Conservation (phyloP, 2,329 filamentous ascomycete species). For the Claviceps maximensis region DNA sequence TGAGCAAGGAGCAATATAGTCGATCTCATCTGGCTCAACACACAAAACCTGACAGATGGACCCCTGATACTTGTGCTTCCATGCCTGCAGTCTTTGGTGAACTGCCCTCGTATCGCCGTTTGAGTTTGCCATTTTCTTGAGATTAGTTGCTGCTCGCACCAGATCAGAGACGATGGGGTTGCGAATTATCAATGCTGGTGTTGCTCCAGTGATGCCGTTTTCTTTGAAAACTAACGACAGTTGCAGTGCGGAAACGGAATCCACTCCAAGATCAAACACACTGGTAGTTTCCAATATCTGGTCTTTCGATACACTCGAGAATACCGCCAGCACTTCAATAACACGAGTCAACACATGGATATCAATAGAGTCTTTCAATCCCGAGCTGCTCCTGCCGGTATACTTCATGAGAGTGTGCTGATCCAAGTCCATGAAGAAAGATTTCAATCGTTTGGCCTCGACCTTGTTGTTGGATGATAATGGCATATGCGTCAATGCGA, state of each 20-base stretch:
- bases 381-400: slow-evolving; percentile 17
- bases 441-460: slow-evolving; percentile 56
- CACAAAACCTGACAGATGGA: slow-evolving; percentile 38
- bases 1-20: slow-evolving; percentile 70
- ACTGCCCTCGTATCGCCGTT: slow-evolving; percentile 28
- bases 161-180: slow-evolving; percentile 40
- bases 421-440: slow-evolving; percentile 49
- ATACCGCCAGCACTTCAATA: slow-evolving; percentile 37
- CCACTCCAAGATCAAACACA: slow-evolving; percentile 75
- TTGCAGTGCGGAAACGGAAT: slow-evolving; percentile 72
- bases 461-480: slow-evolving; percentile 84
- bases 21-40: slow-evolving; percentile 40
- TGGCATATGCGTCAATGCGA: slow-evolving; percentile 59
- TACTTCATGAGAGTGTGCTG: slow-evolving; percentile 48
- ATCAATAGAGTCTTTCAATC: slow-evolving; percentile 16
- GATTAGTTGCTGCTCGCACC: slow-evolving; percentile 20
- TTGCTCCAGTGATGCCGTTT: slow-evolving; percentile 45
- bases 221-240: slow-evolving; percentile 52
- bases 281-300: slow-evolving; percentile 44
- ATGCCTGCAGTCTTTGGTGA: slow-evolving; percentile 49
- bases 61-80: slow-evolving; percentile 45
- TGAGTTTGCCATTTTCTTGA: neutral
- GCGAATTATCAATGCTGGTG: slow-evolving; percentile 54
- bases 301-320: slow-evolving; percentile 31
- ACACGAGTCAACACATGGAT: slow-evolving; percentile 32